Percentiles rank a stretch among this genome's conserved stretches.
phyloP scores from a whole-genome alignment of 2,329 filamentous ascomycete species.

The Ilyonectria robusta region DNA sequence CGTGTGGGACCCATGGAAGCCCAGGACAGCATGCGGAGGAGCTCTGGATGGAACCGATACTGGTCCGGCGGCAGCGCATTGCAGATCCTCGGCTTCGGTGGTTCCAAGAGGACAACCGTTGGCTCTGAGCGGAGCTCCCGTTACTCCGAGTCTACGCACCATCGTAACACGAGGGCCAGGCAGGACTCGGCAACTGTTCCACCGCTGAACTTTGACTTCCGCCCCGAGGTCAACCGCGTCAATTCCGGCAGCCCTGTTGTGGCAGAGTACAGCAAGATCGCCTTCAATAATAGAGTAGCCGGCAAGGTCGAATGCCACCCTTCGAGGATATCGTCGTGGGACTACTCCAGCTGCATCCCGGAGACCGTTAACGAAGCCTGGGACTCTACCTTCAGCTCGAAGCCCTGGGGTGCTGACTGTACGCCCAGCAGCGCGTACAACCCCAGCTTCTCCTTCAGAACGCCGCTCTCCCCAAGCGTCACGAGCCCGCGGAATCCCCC shows the following conservation, averaged over 20 bases:
- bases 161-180: conserved; percentile 61
- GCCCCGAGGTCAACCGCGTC: conserved; percentile 75
- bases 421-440: conserved; percentile 65
- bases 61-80: conserved; percentile 79
- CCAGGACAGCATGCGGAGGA: conserved; percentile 67
- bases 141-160: conserved; percentile 60
- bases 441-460: not conserved
- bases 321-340: no score
- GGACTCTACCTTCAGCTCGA: no score
- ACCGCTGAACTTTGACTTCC: conserved; percentile 76
- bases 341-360: no score
- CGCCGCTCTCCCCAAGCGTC: no score
- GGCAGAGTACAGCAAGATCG: conserved; percentile 69
- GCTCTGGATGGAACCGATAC: no score
- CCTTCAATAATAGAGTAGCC: no score
- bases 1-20: conserved; percentile 49
- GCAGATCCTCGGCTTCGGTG: conserved; percentile 74
- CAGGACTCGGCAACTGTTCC: conserved; percentile 79
- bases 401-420: no score
- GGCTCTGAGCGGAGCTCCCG: conserved; percentile 66
- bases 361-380: no score
- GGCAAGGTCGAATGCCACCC: no score
- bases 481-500: no score
- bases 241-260: conserved; percentile 79
- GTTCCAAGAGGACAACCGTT: conserved; percentile 63